Evolutionary conservation across 768 basidiomycete species (phyloP).

Genomic region (Lentinula boryana): DNA sequence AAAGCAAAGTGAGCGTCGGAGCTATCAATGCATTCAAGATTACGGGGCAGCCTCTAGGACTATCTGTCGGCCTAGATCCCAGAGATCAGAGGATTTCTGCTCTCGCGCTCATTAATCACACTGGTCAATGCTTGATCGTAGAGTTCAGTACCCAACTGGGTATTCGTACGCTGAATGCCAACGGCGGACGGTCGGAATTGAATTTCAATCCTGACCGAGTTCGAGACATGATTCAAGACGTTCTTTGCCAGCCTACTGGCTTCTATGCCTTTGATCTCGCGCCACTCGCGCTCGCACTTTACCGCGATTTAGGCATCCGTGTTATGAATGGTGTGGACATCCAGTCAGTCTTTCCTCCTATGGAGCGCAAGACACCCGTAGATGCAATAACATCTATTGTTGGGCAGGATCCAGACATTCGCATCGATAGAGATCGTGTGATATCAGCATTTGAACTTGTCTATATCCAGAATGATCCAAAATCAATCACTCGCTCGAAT

Average conservation of each 20-base stretch:
- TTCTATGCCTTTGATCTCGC: conserved; percentile 52
- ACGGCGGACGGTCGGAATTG: conserved; percentile 12
- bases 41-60: conserved; percentile 30
- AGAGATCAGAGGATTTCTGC: conserved; percentile 33
- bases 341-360: conserved; percentile 39
- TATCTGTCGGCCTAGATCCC: conserved; percentile 43
- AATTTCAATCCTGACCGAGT: neutral
- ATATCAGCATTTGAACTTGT: conserved; percentile 26
- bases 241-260: conserved; percentile 39
- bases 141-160: conserved; percentile 21
- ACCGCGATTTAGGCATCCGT: conserved; percentile 32
- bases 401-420: conserved; percentile 24
- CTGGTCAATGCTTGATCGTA: conserved; percentile 26
- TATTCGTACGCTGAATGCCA: conserved; percentile 7
- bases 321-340: conserved; percentile 51
- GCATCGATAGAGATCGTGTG: conserved; percentile 31
- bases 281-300: conserved; percentile 43
- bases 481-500: conserved; percentile 21
- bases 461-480: conserved; percentile 20
- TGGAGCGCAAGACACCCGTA: conserved; percentile 31
- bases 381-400: conserved; percentile 34
- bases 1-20: neutral
- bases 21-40: neutral
- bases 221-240: conserved; percentile 16
- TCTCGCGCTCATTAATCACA: conserved; percentile 38